Conservation (phyloP, 163 green algal species). For the Scenedesmus sp. region DNA sequence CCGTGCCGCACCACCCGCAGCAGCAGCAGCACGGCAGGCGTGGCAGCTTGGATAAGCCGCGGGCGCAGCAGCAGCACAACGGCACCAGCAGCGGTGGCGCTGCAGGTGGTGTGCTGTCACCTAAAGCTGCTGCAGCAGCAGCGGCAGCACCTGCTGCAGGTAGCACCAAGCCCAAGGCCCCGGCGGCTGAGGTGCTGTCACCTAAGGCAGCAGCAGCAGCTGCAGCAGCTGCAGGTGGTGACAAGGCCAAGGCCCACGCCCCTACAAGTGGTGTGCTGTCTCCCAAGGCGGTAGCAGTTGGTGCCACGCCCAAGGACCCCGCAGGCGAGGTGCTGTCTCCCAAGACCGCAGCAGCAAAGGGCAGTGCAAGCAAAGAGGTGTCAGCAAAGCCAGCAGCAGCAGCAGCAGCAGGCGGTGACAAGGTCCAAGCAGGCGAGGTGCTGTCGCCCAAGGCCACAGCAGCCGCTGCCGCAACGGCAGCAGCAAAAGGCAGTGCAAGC, state of each 20-base stretch:
- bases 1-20: not conserved
- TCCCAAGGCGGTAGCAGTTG: not conserved
- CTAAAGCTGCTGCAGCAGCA: not conserved
- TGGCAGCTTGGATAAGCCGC: not conserved
- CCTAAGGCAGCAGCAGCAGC: constrained; percentile 10
- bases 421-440: too few species aligned
- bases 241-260: not conserved
- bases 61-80: not conserved
- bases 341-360: not conserved
- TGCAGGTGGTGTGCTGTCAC: not conserved
- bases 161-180: not conserved
- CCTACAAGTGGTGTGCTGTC: not conserved
- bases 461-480: not conserved
- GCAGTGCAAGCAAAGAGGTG: not conserved
- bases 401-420: not conserved
- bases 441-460: too few species aligned
- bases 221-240: not conserved
- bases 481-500: not conserved
- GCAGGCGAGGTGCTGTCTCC: not conserved
- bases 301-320: not conserved
- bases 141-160: not conserved
- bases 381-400: not conserved
- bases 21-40: not conserved
- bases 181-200: not conserved
- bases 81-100: not conserved